These are phyloP conservation scores for Suillus bovinus DNA, from an alignment of 768 basidiomycete species.

Conservation along the genomic window DNA sequence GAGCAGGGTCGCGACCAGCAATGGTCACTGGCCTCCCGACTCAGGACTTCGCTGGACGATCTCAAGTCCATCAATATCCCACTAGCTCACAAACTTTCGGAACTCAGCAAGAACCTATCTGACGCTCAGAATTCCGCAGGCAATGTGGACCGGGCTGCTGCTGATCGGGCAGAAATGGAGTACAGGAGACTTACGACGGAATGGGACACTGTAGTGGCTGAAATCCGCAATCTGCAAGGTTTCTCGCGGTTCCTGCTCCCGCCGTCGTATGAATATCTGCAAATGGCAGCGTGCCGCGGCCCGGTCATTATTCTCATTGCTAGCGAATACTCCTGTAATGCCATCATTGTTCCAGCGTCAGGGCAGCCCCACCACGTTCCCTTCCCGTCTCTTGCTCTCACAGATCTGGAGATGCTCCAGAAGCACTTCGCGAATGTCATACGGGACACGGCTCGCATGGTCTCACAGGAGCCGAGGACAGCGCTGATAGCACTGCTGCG, in stretches of 20 bases:
- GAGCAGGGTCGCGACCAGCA: slow-evolving; percentile 30
- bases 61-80: slow-evolving; percentile 9
- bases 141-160: not conserved
- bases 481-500: not conserved
- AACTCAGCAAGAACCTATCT: slow-evolving; percentile 8
- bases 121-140: not conserved
- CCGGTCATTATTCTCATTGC: slow-evolving; percentile 22
- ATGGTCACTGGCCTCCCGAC: slow-evolving; percentile 27
- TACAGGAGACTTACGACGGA: slow-evolving; percentile 11
- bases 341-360: slow-evolving; percentile 12
- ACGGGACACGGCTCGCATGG: not conserved
- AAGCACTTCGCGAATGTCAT: not conserved
- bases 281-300: slow-evolving; percentile 15
- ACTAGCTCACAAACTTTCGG: slow-evolving; percentile 14
- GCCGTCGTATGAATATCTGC: slow-evolving; percentile 12
- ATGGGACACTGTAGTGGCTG: slow-evolving; percentile 6
- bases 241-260: slow-evolving; percentile 22
- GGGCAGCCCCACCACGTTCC: not conserved
- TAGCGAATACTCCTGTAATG: slow-evolving; percentile 15
- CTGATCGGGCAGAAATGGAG: slow-evolving; percentile 5
- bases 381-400: not conserved
- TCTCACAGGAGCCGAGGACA: not conserved
- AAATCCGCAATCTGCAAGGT: slow-evolving; percentile 15
- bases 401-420: not conserved
- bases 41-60: slow-evolving; percentile 27